phyloP scores from a whole-genome alignment of 352 stramenopile genomes.

The Globisporangium heterothallicum region DNA sequence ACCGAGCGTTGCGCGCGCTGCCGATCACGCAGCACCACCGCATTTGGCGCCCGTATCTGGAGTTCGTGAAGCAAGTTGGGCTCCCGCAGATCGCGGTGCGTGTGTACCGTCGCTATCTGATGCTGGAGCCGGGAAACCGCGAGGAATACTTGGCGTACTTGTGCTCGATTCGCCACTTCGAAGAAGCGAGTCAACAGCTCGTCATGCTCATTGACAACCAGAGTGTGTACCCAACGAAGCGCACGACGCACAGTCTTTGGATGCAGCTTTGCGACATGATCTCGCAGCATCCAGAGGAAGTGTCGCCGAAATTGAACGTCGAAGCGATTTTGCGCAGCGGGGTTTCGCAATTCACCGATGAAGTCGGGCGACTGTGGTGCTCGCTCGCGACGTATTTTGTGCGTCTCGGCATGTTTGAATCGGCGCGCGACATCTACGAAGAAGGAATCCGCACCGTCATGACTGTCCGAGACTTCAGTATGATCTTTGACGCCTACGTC shows the following conservation, averaged over 20 bases:
- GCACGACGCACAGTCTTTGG: slow-evolving; percentile 94
- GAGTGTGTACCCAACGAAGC: slow-evolving; percentile 27
- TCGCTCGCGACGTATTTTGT: slow-evolving; percentile 98
- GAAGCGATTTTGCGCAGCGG: slow-evolving; percentile 94
- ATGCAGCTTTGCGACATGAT: slow-evolving; percentile 96
- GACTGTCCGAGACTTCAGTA: slow-evolving; percentile 95
- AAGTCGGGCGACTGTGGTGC: slow-evolving; percentile 97
- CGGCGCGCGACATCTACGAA: slow-evolving; percentile 96
- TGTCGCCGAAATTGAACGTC: slow-evolving; percentile 89
- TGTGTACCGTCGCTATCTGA: slow-evolving; percentile 86
- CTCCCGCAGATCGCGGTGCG: slow-evolving; percentile 76
- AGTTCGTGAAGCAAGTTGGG: slow-evolving; percentile 80
- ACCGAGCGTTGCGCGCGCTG: slow-evolving; percentile 93
- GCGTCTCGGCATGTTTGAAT: slow-evolving; percentile 94
- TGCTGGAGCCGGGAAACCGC: slow-evolving; percentile 69
- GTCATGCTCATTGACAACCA: slow-evolving; percentile 74
- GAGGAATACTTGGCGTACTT: slow-evolving; percentile 83
- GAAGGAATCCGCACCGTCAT: slow-evolving; percentile 70
- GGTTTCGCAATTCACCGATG: slow-evolving; percentile 91
- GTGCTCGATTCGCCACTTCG: slow-evolving; percentile 57
- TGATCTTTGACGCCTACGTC: slow-evolving; percentile 98
- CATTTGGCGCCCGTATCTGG: slow-evolving; percentile 93
- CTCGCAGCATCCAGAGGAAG: slow-evolving; percentile 89
- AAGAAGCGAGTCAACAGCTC: slow-evolving; percentile 83
- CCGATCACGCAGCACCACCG: slow-evolving; percentile 97